A percentile compares a stretch with the other conserved stretches of the same genome.
phyloP scores from a whole-genome alignment of 257 asterid genomes.

The Gardenia jasminoides region DNA sequence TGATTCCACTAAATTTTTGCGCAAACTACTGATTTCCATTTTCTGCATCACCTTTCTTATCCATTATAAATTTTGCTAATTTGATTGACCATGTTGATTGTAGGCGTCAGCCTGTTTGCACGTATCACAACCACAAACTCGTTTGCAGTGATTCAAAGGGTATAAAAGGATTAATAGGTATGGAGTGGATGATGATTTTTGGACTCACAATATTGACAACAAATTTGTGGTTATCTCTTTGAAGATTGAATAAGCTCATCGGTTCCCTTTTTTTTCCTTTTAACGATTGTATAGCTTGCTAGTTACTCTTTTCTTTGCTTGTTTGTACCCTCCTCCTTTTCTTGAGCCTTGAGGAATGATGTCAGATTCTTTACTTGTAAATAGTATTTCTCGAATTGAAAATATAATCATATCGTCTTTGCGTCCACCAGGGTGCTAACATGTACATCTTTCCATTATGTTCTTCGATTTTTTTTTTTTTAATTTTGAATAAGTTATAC shows the following conservation, averaged over 20 bases:
- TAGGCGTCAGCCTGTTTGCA: slow-evolving; percentile 63
- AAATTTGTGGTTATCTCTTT: background rate
- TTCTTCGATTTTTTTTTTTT: too few relatives aligned
- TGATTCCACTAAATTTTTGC: background rate
- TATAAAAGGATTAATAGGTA: slow-evolving; percentile 17
- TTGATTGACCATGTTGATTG: slow-evolving; percentile 3
- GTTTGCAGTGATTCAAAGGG: slow-evolving; percentile 50
- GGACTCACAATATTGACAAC: slow-evolving; percentile 19
- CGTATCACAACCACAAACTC: slow-evolving; percentile 58
- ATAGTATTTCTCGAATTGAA: background rate
- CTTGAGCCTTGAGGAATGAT: background rate
- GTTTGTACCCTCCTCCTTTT: background rate
- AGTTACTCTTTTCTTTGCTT: too few relatives aligned
- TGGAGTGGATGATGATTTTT: slow-evolving; percentile 38
- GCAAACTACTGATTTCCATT: background rate
- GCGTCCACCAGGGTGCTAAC: too few relatives aligned
- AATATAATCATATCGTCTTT: too few relatives aligned
- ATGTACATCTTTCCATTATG: too few relatives aligned
- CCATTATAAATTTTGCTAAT: background rate
- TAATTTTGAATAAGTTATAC: too few relatives aligned
- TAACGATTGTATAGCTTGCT: background rate
- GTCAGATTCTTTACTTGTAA: background rate
- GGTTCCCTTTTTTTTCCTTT: too few relatives aligned
- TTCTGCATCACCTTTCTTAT: too few relatives aligned
- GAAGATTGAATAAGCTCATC: background rate